phyloP scores from a whole-genome alignment of 306 rosid genomes.

The Carpinus viminea region DNA sequence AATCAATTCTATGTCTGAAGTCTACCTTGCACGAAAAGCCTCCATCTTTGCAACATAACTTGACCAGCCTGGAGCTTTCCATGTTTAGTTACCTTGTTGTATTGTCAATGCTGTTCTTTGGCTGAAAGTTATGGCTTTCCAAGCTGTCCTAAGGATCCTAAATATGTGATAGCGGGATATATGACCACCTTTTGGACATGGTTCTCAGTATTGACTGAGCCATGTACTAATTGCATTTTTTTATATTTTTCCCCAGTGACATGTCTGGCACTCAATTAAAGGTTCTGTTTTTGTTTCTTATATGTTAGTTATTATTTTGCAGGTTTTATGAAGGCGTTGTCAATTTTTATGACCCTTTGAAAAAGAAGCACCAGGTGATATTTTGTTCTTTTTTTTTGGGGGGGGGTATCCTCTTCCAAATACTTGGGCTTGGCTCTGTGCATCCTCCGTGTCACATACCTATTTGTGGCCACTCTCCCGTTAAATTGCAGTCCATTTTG shows the following conservation, averaged over 20 bases:
- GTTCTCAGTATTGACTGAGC: neutral
- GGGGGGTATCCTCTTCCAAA: constrained; percentile 9
- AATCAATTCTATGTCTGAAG: no score
- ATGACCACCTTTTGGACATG: neutral
- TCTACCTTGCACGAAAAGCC: neutral
- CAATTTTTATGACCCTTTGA: constrained; percentile 45
- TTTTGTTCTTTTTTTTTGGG: neutral
- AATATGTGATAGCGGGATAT: neutral
- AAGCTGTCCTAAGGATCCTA: neutral
- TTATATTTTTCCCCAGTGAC: neutral
- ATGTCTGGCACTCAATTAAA: neutral
- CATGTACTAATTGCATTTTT: neutral
- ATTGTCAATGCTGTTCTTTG: neutral
- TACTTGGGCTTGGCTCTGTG: neutral
- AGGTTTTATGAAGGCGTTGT: constrained; percentile 84
- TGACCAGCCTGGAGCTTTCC: neutral
- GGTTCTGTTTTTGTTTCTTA: constrained; percentile 1
- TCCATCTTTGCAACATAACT: neutral
- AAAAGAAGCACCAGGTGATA: constrained; percentile 63
- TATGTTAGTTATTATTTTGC: constrained; percentile 20
- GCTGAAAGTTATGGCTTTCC: neutral
- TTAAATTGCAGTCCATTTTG: neutral
- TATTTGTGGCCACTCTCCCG: neutral
- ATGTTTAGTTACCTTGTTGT: neutral
- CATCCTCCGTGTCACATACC: constrained; percentile 1